Conservation (phyloP, 1,139 yeast genomes). For the Magnusiomyces sp. region DNA sequence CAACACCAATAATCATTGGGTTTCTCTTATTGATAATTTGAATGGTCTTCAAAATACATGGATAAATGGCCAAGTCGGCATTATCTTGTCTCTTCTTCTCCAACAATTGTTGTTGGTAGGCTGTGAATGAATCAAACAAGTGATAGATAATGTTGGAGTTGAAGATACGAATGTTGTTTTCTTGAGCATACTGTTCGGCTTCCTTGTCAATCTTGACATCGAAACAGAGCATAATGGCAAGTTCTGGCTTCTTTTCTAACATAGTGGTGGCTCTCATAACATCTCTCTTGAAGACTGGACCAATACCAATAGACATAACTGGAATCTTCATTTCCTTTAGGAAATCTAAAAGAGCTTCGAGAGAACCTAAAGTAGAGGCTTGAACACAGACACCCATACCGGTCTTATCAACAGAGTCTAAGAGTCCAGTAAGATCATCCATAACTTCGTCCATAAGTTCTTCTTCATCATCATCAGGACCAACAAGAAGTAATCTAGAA, state of each 20-base stretch:
- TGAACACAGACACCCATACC: slow-evolving; percentile 98
- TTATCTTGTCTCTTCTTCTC: slow-evolving; percentile 88
- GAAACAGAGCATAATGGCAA: slow-evolving; percentile 94
- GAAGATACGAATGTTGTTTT: slow-evolving; percentile 84
- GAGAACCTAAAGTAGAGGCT: slow-evolving; percentile 95
- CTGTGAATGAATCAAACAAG: slow-evolving; percentile 88
- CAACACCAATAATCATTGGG: slow-evolving; percentile 99
- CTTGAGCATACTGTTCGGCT: slow-evolving; percentile 95
- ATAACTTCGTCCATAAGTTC: slow-evolving; percentile 96
- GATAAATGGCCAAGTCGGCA: slow-evolving; percentile 84
- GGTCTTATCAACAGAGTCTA: slow-evolving; percentile 88
- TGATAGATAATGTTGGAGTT: slow-evolving; percentile 95
- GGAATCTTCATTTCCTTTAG: slow-evolving; percentile 98
- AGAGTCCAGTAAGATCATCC: slow-evolving; percentile 93
- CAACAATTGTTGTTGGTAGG: slow-evolving; percentile 77
- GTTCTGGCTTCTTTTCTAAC: slow-evolving; percentile 94
- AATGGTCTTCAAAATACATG: slow-evolving; percentile 86
- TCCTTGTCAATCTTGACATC: slow-evolving; percentile 96
- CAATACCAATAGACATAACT: slow-evolving; percentile 95
- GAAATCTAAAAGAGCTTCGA: slow-evolving; percentile 95
- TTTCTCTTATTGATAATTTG: slow-evolving; percentile 97
- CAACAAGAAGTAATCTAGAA: slow-evolving; percentile 88
- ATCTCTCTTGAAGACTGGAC: slow-evolving; percentile 96
- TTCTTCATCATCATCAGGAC: slow-evolving; percentile 96
- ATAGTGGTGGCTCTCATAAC: slow-evolving; percentile 95